Conservation (phyloP, 768 basidiomycete genomes). For the Leccinum imitatum region DNA sequence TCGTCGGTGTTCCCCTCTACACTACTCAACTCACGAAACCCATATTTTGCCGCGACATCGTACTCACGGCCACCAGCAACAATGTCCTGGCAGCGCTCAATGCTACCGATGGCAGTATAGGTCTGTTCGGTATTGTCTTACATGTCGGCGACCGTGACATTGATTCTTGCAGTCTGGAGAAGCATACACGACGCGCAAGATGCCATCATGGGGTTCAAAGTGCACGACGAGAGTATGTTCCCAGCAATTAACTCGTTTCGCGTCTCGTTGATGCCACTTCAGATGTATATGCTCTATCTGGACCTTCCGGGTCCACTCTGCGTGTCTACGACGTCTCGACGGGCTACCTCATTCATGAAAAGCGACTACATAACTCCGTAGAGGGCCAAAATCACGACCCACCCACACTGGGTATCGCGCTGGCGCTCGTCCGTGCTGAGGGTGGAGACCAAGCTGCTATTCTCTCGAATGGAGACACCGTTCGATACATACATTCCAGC, state of each 20-base stretch:
- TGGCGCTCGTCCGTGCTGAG: constrained; percentile 39
- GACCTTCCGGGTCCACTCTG: constrained; percentile 65
- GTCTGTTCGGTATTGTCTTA: constrained; percentile 38
- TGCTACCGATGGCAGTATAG: constrained; percentile 64
- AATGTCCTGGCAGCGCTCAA: constrained; percentile 80
- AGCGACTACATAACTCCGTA: constrained; percentile 42
- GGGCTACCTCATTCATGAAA: constrained; percentile 69
- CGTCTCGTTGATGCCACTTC: background rate
- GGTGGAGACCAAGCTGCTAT: constrained; percentile 37
- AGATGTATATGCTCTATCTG: constrained; percentile 77
- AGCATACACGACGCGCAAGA: constrained; percentile 73
- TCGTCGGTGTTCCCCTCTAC: constrained; percentile 70
- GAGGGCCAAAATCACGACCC: constrained; percentile 52
- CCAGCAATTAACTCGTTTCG: background rate
- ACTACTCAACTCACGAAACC: constrained; percentile 55
- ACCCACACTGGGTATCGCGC: constrained; percentile 51
- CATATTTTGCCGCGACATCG: constrained; percentile 54
- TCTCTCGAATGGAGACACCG: constrained; percentile 57
- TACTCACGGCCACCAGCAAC: constrained; percentile 64
- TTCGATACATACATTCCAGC: constrained; percentile 48
- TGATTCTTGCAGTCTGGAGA: constrained; percentile 64
- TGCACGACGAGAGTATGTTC: constrained; percentile 54
- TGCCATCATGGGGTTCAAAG: constrained; percentile 61
- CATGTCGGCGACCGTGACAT: constrained; percentile 4
- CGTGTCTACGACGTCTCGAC: constrained; percentile 64